Percentiles rank a stretch among this genome's conserved stretches.
These are phyloP conservation scores for Leccinum disarticulatum DNA, from an alignment of 768 basidiomycete genomes.

Conservation along the genomic window DNA sequence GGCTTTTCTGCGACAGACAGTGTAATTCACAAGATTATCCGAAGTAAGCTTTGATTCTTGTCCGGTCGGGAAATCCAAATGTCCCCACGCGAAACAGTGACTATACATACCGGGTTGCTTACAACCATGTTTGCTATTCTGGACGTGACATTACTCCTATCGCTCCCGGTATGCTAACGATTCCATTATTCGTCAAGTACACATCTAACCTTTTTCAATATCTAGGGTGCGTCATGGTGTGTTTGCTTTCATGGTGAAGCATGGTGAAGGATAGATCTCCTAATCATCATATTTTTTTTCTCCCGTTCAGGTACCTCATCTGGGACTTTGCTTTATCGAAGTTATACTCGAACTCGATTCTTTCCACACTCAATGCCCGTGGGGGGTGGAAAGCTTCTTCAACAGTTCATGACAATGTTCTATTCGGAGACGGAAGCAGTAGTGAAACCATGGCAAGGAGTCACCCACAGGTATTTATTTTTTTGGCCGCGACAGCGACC, in stretches of 20 bases:
- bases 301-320: slow-evolving; percentile 12
- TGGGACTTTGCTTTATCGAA: slow-evolving; percentile 30
- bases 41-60: slow-evolving; percentile 25
- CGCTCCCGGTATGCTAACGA: neutral
- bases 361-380: slow-evolving; percentile 24
- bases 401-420: slow-evolving; percentile 1
- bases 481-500: neutral
- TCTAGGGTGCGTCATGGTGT: slow-evolving; percentile 18
- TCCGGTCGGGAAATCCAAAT: neutral
- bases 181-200: neutral
- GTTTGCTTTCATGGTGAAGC: slow-evolving; percentile 6
- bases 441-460: neutral
- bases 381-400: slow-evolving; percentile 19
- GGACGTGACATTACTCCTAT: slow-evolving; percentile 22
- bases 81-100: slow-evolving; percentile 17
- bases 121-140: slow-evolving; percentile 14
- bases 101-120: slow-evolving; percentile 31
- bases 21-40: slow-evolving; percentile 41
- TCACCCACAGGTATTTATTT: slow-evolving; percentile 9
- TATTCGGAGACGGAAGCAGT: neutral
- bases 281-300: neutral
- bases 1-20: slow-evolving; percentile 41
- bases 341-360: slow-evolving; percentile 25
- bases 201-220: neutral
- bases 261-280: neutral